Evolutionary conservation across 257 asterid species (phyloP).

Genomic region (Capsicum pubescens): DNA sequence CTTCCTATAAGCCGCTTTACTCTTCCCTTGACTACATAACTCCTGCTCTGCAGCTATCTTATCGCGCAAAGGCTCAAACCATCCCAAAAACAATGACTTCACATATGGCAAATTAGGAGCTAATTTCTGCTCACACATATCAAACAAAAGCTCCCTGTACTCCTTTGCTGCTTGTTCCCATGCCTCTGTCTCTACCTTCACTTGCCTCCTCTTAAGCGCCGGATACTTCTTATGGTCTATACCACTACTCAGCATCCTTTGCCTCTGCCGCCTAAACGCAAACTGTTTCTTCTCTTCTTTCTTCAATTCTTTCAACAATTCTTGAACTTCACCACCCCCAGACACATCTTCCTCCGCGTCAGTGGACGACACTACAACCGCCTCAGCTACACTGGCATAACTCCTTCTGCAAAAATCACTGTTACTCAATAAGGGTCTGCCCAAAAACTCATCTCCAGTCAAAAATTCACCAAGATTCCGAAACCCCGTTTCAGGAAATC

Average conservation of each 20-base stretch:
- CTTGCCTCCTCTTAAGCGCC: conserved; percentile 68
- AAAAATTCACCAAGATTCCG: conserved; percentile 33
- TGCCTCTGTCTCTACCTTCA: conserved; percentile 80
- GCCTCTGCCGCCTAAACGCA: conserved; percentile 38
- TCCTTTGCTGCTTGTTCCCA: conserved; percentile 86
- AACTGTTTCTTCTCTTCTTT: conserved; percentile 58
- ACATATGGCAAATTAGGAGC: conserved; percentile 92
- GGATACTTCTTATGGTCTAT: conserved; percentile 53
- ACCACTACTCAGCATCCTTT: conserved; percentile 42
- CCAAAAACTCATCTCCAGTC: conserved; percentile 37
- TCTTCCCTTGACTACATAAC: conserved; percentile 61
- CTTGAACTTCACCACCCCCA: conserved; percentile 59
- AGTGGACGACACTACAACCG: conserved; percentile 54
- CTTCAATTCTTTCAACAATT: conserved; percentile 56
- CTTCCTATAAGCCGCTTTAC: conserved; percentile 55
- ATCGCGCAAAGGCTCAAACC: conserved; percentile 85
- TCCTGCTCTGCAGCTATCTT: conserved; percentile 80
- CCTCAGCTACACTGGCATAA: conserved; percentile 85
- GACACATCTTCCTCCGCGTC: conserved; percentile 60
- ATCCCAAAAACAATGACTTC: conserved; percentile 83
- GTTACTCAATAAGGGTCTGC: conserved; percentile 34
- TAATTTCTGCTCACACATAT: conserved; percentile 84
- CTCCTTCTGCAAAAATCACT: conserved; percentile 48
- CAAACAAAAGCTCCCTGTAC: conserved; percentile 74
- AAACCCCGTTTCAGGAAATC: conserved; percentile 44